These are phyloP conservation scores for Trifolium fragiferum DNA, from an alignment of 306 rosid genomes.

Conservation along the genomic window DNA sequence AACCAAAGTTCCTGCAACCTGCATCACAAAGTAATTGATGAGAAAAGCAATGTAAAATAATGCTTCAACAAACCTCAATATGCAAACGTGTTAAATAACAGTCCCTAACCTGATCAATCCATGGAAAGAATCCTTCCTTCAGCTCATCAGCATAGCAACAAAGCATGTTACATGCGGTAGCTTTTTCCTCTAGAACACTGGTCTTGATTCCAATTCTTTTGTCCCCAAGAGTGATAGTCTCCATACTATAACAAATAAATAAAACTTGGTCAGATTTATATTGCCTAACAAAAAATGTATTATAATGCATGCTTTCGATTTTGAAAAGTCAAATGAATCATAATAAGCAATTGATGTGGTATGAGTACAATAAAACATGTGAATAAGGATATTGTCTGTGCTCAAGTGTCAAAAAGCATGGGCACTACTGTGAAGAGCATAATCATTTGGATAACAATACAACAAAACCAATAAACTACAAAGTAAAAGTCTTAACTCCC, in stretches of 20 bases:
- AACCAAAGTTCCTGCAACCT: slow-evolving; percentile 96
- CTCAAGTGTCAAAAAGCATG: background rate
- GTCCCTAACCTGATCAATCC: slow-evolving; percentile 94
- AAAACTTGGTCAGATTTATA: slow-evolving; percentile 32
- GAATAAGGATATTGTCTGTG: background rate
- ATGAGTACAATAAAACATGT: background rate
- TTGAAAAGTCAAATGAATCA: slow-evolving; percentile 13
- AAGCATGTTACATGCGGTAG: slow-evolving; percentile 98
- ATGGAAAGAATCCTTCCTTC: slow-evolving; percentile 98
- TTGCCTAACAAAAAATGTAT: slow-evolving; percentile 2
- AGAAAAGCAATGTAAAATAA: slow-evolving; percentile 24
- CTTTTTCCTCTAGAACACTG: slow-evolving; percentile 97
- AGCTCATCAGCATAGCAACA: slow-evolving; percentile 99
- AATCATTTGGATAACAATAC: background rate
- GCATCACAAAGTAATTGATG: slow-evolving; percentile 31
- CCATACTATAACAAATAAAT: slow-evolving; percentile 69
- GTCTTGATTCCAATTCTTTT: slow-evolving; percentile 98
- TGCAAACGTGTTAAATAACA: background rate
- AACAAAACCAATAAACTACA: slow-evolving; percentile 14
- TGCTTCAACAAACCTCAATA: background rate
- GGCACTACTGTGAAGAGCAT: slow-evolving; percentile 6
- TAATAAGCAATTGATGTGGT: slow-evolving; percentile 3
- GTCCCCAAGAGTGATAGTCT: slow-evolving; percentile 97
- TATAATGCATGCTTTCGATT: slow-evolving; percentile 20
- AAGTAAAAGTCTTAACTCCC: background rate